Base-by-base conservation (phyloP, 148 eudicot species). In the Limonium bicolor region DNA sequence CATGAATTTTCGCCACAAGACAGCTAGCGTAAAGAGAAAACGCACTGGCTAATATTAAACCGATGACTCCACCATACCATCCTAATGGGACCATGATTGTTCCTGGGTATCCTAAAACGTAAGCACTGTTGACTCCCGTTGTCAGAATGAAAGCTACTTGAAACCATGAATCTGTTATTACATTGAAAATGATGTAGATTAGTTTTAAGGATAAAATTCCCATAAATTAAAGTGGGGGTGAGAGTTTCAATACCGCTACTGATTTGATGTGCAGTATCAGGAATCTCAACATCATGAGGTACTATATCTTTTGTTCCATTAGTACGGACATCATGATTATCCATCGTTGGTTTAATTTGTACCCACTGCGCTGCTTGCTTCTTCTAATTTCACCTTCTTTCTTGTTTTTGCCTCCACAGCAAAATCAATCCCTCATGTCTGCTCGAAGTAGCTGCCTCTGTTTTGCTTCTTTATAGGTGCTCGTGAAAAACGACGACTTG, bases 81-180 rank as follows among this genome's bases (percentile, higher is more conserved):
- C 94, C 94, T 6, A 86, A 76, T 14, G 94, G 94, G 46, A 78
- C 79, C 93, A 82, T 78, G 62, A 78, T 59, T 1, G 94, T 64
- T 16, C 74, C 87, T 10, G 96, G 73, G 53, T 86, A 82, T 23
- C 94, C 87, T 44, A 86, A 58, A 47, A 82, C 94, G 42, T 78
- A 82, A 13, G 84, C 86, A 62, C 96, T 81, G 67, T 86, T 86
- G 48, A 86, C 66, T 47, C 87, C 93, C 7, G 84, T 86, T 6
- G 83, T 78, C 15, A 86, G 81, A 37, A 82, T 72, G 60, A 86
- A 81, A 14, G 84, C 94, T 50, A 59, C 93, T 62, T 82, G 96
- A 55, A 81, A 67, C 93, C 94, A 81, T 49, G 87, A 86, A 72
- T 86, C 93, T 86, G 50, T 64, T 63, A 42, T n/a, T n/a, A n/a